A percentile compares a stretch with the other conserved stretches of the same genome.
phyloP scores from a whole-genome alignment of 2,329 filamentous ascomycete genomes.

The Penicillium sp. region DNA sequence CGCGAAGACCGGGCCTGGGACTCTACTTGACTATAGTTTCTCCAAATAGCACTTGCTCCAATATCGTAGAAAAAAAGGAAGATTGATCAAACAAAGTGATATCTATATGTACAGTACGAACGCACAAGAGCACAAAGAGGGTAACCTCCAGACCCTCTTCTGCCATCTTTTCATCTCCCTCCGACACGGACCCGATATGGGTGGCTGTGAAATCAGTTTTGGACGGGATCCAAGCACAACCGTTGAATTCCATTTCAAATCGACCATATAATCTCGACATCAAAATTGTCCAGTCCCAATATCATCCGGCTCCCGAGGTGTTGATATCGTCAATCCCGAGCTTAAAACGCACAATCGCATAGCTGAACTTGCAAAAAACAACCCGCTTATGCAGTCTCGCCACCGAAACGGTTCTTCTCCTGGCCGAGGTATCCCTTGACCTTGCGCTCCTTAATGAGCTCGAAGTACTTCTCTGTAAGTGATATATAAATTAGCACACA shows the following conservation, averaged over 20 bases:
- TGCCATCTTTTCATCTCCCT: constrained; percentile 13
- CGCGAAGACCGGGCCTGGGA: background rate
- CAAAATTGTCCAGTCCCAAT: background rate
- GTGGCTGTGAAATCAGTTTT: background rate
- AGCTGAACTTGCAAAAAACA: constrained; percentile 2
- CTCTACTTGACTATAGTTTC: background rate
- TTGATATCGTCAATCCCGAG: background rate
- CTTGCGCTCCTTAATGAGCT: constrained; percentile 62
- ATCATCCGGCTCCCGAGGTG: background rate
- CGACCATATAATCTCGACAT: background rate
- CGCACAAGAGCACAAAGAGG: constrained; percentile 10
- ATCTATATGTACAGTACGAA: constrained; percentile 32
- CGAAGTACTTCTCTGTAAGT: constrained; percentile 62
- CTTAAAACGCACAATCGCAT: constrained; percentile 5
- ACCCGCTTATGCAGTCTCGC: constrained; percentile 26
- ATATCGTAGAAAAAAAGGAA: constrained; percentile 11
- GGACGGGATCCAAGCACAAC: background rate
- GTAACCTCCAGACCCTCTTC: constrained; percentile 10
- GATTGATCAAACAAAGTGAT: constrained; percentile 28
- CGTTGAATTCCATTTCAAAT: background rate
- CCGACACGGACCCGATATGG: background rate
- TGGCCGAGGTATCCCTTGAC: constrained; percentile 63
- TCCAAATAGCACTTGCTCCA: background rate
- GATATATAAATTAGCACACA: background rate
- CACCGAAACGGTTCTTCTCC: constrained; percentile 60